Base-by-base conservation (phyloP, 2,329 filamentous ascomycete genomes). In the Annulohypoxylon truncatum region DNA sequence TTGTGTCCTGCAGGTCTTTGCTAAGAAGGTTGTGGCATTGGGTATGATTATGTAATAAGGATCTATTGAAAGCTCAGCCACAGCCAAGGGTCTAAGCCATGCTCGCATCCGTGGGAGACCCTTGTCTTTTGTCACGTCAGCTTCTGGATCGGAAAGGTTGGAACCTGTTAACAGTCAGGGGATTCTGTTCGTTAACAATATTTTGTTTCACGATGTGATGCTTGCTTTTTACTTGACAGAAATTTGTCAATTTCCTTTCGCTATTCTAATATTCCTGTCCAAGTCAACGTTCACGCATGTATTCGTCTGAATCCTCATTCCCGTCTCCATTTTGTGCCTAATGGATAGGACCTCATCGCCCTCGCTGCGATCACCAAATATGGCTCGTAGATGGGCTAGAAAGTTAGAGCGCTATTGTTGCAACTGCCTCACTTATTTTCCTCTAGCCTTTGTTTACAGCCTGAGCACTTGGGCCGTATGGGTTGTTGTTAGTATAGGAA, bases 401-500 rank as follows among this genome's bases (percentile, higher is more conserved):
- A 88, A 85, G 77, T 57, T 92, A 74, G 94, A 97, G 84, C 91
- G 94, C 52, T 90, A 88, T 75, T 97, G 94, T 84, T 98, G 94
- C 82, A 82, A 85, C 44, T 87, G 89, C 66, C 85, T 91, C 56
- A 92, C 89, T 24, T 97, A 94, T 79, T 92, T 97, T 72, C 95
- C 95, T n/a, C 84, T 98, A 15, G 83, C 83, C 26, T 97, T 98
- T 76, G 92, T 98, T 63, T 97, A 97, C 76, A 87, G 91, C 60
- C 79, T 97, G 71, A 95, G 93, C n/a, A 91, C 91, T 9, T 99
- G 96, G 96, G 94, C 93, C 2, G 87, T 91, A n/a, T 97, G 92
- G 85, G 94, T 97, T 7, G 87, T 94, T 73, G 85, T 92, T 50
- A 89, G 84, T 61, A 92, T 97, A 64, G 92, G 92, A 55, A 83